phyloP scores from a whole-genome alignment of 2,329 filamentous ascomycete species.

The Pseudogymnoascus sp. region DNA sequence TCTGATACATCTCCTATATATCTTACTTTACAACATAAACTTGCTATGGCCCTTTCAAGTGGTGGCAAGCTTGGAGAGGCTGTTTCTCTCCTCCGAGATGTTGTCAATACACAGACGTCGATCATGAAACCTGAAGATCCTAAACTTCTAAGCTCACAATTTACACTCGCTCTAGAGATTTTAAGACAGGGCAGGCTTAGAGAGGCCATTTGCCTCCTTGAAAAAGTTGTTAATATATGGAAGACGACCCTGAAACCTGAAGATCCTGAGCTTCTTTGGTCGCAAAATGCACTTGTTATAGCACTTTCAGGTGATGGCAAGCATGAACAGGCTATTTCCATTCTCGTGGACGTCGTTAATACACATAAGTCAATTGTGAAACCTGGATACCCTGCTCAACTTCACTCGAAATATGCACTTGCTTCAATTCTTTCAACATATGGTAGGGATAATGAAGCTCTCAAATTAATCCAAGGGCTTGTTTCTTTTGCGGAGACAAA shows the following conservation, averaged over 20 bases:
- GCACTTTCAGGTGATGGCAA: not conserved
- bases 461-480: not conserved
- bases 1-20: not conserved
- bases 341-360: too few relatives aligned
- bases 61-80: not conserved
- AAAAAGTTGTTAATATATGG: conserved; percentile 3
- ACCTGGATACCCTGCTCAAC: not conserved
- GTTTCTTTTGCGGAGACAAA: not conserved
- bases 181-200: too few relatives aligned
- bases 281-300: conserved; percentile 10
- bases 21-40: not conserved
- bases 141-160: conserved; percentile 8
- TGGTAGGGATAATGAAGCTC: not conserved
- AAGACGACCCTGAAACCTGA: not conserved
- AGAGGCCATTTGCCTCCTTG: not conserved
- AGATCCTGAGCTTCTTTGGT: conserved; percentile 9
- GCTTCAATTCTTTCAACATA: not conserved
- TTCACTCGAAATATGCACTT: conserved; percentile 12
- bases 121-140: conserved; percentile 1
- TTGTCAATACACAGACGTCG: not conserved
- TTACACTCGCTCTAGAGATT: conserved; percentile 6
- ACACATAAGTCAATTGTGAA: too few relatives aligned
- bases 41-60: not conserved
- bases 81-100: not conserved
- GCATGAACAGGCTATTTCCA: too few relatives aligned